Conservation (phyloP, 208 protist genomes). For the Porcisia deanei region DNA sequence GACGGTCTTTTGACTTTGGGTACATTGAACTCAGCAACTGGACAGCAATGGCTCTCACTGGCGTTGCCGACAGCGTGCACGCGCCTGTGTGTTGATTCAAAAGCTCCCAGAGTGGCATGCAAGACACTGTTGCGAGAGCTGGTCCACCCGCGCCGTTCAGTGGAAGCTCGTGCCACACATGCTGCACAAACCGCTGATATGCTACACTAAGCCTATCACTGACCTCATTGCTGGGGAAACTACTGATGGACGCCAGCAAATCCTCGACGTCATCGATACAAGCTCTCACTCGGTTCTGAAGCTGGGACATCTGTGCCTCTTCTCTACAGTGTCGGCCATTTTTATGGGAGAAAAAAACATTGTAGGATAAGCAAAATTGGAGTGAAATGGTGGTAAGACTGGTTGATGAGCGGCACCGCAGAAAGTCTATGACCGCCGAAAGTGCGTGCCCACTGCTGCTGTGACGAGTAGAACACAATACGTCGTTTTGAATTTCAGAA, state of each 20-base stretch:
- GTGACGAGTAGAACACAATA: no score
- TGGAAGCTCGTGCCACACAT: slow-evolving; percentile 44
- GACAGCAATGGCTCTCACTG: slow-evolving; percentile 45
- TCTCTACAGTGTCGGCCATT: neutral
- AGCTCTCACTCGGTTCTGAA: slow-evolving; percentile 27
- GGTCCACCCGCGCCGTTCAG: slow-evolving; percentile 46
- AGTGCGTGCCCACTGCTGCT: neutral
- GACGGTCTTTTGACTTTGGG: slow-evolving; percentile 75
- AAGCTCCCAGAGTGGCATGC: slow-evolving; percentile 84
- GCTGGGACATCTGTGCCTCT: slow-evolving; percentile 20
- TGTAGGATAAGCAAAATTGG: neutral
- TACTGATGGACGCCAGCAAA: slow-evolving; percentile 4
- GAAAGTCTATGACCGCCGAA: neutral
- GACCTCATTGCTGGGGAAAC: neutral
- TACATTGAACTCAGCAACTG: slow-evolving; percentile 63
- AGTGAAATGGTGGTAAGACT: neutral
- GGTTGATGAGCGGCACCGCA: neutral
- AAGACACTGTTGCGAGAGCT: slow-evolving; percentile 68
- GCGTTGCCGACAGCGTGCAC: slow-evolving; percentile 19
- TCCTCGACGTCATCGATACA: slow-evolving; percentile 28
- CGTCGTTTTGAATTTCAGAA: neutral
- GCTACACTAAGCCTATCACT: neutral
- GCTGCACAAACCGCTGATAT: slow-evolving; percentile 21
- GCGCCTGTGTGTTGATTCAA: slow-evolving; percentile 55
- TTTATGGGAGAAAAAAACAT: neutral